Base-by-base conservation (phyloP, 805 yeast genomes). In the Dipodascus albidus region DNA sequence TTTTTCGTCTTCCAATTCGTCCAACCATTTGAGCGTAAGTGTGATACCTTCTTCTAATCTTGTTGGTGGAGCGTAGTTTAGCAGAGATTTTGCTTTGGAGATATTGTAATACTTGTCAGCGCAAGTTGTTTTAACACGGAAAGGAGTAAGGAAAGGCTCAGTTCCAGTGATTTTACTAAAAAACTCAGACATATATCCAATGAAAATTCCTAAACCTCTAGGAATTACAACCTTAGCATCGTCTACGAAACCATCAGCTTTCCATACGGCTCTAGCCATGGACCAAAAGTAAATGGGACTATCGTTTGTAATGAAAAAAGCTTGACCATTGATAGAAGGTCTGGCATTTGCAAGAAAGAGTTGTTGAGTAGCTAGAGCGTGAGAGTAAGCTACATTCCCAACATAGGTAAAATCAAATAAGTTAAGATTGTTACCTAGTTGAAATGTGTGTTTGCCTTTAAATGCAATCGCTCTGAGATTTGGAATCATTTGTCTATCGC, bases 351-450 rank as follows among this genome's bases (percentile, higher is more conserved):
- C 71, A 54, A 79, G 73, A 19, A 87, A 67, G 19, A 90, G 67
- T 67, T 82, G 82, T 62, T 85, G 72, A 3, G 96, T 95, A 1
- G 98, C 99, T 51, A 93, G 72, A 8, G 91, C 91, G 67, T 93
- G 99, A 8, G 97, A 84, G 68, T 89, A 95, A 0, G 99, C 98
- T 42, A 95, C 98, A 69, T 93, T 93, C 11, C 97, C 98, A n/a
- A 85, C 98, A 64, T 89, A 93, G 0, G 98, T 88, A 87, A 96
- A 90, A 67, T 93, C 99, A 63, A 91, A 93, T 53, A 93, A 70
- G 65, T 93, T 93, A 67, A 86, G 81, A 70, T 93, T 93, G 66
- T 88, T 95, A 59, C 99, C 99, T 50, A 93, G 75, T 70, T 93
- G 99, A 68, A 87, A 87, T 67, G 85, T 85, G 21, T 93, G 84